Evolutionary conservation across 2,329 filamentous ascomycete species (phyloP).

Genomic region (Sporothrix euskadiensis): DNA sequence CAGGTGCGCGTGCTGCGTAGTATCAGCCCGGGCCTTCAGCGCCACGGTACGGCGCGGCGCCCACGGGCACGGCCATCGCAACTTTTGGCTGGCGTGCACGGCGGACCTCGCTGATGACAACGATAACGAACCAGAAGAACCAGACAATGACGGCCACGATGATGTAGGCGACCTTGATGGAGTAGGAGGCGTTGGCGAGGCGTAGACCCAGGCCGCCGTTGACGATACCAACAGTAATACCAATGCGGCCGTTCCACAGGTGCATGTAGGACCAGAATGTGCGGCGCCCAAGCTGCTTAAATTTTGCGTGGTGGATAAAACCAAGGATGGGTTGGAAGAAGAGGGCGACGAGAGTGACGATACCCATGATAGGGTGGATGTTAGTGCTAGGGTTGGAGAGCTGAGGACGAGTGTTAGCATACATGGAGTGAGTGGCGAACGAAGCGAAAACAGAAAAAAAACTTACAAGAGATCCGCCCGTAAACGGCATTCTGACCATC

Average conservation of each 20-base stretch:
- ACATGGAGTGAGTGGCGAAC: not conserved
- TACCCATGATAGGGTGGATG: constrained; percentile 51
- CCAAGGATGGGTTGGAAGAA: constrained; percentile 48
- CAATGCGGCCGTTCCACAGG: constrained; percentile 46
- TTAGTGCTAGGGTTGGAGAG: constrained; percentile 40
- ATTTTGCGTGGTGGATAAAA: constrained; percentile 46
- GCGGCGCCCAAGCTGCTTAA: constrained; percentile 42
- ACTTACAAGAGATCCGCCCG: constrained; percentile 40
- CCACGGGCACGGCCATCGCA: not conserved
- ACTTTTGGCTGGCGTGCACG: constrained; percentile 26
- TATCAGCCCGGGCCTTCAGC: not conserved
- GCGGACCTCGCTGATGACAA: constrained; percentile 39
- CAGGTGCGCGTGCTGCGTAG: not conserved
- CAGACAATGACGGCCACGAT: constrained; percentile 44
- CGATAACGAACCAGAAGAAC: constrained; percentile 42
- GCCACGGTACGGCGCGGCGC: not conserved
- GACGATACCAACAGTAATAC: constrained; percentile 47
- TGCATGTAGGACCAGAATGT: constrained; percentile 48
- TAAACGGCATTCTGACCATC: constrained; percentile 39
- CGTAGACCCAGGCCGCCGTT: constrained; percentile 49
- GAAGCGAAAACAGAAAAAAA: not conserved
- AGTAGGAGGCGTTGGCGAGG: constrained; percentile 39
- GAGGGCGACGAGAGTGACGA: constrained; percentile 45
- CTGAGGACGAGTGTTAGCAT: constrained; percentile 31
- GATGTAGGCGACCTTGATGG: constrained; percentile 42